Base-by-base conservation (phyloP, 306 rosid genomes). In the Vachellia collinsii region DNA sequence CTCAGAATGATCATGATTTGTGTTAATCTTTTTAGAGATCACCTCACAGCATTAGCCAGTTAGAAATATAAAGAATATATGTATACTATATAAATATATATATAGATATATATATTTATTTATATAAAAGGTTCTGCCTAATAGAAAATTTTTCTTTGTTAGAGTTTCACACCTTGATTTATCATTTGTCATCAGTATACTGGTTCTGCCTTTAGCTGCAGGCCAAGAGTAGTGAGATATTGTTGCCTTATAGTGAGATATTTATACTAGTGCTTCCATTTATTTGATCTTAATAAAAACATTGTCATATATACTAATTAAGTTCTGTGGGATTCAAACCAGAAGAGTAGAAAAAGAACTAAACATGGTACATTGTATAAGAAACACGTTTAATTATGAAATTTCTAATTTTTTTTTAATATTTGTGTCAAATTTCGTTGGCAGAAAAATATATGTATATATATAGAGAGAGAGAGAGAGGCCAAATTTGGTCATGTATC, bases 41-140 rank as follows among this genome's bases (percentile, higher is more conserved):
- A 92, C 90, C 83, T 84, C 65, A 54, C 82, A 91, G 84, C 83
- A 8, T 42, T 84, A 72, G 70, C 83, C 46, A 71, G 74, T 70
- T 86, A 83, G 87, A 29, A 29, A 74, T 87, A 74, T 87, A 77
- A 67, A 82, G 80, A 81, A 38, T 38, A 80, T 87, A 29, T 87
- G 88, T 82, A 89, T 72, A 80, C 50, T 46, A 38, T 38, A 38
- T 38, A 38, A 3, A 38, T 38, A 38, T 38, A 38, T 38, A 38
- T 38, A 42, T 42, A 42, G 3, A 38, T 38, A 38, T 38, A 38
- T 38, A 38, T 38, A 42, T 42, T 6, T 42, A 42, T 42, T 2
- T 29, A 1, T 29, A 1, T 29, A 29, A 42, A 62, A 74, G 79
- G 81, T 81, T 22, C 87, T 87, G 63, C 81, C 74, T 81, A 62